Percentiles rank a stretch among this genome's conserved stretches.
phyloP scores from a whole-genome alignment of 768 basidiomycete genomes.

The Pholiota microspora region DNA sequence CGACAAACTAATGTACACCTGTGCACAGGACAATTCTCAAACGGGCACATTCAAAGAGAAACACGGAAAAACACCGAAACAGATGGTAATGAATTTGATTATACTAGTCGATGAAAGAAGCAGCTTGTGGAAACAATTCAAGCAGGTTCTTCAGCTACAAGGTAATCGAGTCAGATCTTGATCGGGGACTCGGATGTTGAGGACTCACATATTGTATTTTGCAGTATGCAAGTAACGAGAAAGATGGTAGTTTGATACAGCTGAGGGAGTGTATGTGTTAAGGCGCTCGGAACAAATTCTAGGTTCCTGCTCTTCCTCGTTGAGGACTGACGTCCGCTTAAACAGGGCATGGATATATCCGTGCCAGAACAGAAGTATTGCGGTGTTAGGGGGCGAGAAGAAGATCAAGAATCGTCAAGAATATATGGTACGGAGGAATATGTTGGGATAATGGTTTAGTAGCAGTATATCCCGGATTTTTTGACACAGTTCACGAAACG shows the following conservation, averaged over 20 bases:
- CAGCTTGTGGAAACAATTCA: conserved; percentile 6
- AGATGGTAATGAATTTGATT: neutral
- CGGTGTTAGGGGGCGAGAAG: conserved; percentile 17
- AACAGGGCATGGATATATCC: conserved; percentile 1
- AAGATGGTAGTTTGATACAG: conserved; percentile 7
- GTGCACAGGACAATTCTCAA: neutral
- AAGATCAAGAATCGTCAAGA: conserved; percentile 18
- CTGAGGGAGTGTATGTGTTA: neutral
- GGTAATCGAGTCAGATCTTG: neutral
- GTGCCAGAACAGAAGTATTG: conserved; percentile 5
- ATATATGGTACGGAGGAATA: conserved; percentile 9
- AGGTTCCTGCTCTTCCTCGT: conserved; percentile 4
- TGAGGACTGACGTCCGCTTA: neutral
- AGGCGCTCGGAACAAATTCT: neutral
- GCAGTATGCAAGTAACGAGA: conserved; percentile 7
- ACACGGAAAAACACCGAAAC: no score
- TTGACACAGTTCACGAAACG: conserved; percentile 25
- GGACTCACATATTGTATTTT: conserved; percentile 16
- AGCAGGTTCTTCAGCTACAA: conserved; percentile 6
- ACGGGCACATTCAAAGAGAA: neutral
- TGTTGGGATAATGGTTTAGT: neutral
- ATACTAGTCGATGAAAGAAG: conserved; percentile 2
- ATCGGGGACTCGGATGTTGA: neutral
- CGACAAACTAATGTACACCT: neutral
- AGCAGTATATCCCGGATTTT: conserved; percentile 5